These are phyloP conservation scores for Cyclotella kingstonii DNA, from an alignment of 108 stramenopile genomes.

Conservation along the genomic window DNA sequence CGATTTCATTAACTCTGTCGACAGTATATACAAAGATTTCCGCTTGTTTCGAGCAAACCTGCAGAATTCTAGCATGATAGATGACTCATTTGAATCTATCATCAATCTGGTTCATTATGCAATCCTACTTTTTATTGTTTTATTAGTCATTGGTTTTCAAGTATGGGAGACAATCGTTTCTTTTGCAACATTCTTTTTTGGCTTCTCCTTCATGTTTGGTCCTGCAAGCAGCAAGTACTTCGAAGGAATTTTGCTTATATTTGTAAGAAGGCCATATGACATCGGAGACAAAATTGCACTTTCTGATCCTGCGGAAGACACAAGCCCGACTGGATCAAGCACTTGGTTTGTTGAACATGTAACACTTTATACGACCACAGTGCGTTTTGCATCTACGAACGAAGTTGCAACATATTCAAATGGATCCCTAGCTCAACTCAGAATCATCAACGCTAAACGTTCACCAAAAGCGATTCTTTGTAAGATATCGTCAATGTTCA, in stretches of 20 bases:
- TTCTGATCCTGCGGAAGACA: constrained; percentile 37
- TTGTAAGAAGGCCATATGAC: constrained; percentile 61
- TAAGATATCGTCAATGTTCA: constrained; percentile 5
- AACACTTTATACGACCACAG: constrained; percentile 52
- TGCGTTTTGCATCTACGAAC: constrained; percentile 47
- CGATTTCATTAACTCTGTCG: constrained; percentile 37
- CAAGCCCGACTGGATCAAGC: constrained; percentile 41
- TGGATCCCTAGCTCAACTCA: constrained; percentile 30
- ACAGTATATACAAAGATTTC: constrained; percentile 62
- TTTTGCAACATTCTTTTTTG: constrained; percentile 50
- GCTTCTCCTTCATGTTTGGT: constrained; percentile 62
- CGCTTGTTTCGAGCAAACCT: constrained; percentile 44
- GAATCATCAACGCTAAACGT: constrained; percentile 33
- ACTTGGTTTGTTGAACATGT: constrained; percentile 50
- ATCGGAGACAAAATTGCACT: constrained; percentile 68
- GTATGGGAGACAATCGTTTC: constrained; percentile 46
- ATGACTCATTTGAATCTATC: constrained; percentile 56
- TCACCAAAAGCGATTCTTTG: constrained; percentile 15
- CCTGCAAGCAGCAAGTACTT: constrained; percentile 54
- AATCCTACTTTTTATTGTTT: constrained; percentile 39
- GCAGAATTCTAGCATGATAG: constrained; percentile 44
- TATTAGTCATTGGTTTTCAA: constrained; percentile 45
- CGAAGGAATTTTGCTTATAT: constrained; percentile 61
- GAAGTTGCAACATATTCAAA: constrained; percentile 45
- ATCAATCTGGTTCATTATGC: constrained; percentile 58